phyloP scores from a whole-genome alignment of 2,329 filamentous ascomycete species.

The Chaetoscypha palmicola region DNA sequence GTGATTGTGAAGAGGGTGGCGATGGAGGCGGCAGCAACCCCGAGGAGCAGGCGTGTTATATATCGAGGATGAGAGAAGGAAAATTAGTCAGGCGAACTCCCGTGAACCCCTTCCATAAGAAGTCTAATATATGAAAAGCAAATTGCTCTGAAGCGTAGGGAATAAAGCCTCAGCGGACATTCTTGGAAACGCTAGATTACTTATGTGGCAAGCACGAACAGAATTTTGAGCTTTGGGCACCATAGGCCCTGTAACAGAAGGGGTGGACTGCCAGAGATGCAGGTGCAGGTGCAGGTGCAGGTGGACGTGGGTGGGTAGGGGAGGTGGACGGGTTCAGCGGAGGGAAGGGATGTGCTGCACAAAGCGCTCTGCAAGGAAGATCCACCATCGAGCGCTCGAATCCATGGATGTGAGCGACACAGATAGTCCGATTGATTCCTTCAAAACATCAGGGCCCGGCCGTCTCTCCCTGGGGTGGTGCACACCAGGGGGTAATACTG shows the following conservation, averaged over 20 bases:
- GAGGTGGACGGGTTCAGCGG: too few species aligned
- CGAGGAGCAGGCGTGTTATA: conserved; percentile 15
- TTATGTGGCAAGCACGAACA: conserved; percentile 17
- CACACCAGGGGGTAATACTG: too few species aligned
- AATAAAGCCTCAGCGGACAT: conserved; percentile 10
- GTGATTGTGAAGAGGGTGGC: conserved; percentile 1
- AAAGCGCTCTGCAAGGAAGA: conserved; percentile 22
- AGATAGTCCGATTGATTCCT: too few species aligned
- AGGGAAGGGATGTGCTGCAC: conserved; percentile 7
- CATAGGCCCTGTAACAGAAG: conserved; percentile 20
- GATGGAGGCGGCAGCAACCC: neutral
- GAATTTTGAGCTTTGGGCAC: conserved; percentile 21
- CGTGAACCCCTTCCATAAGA: conserved; percentile 12
- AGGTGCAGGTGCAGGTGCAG: too few species aligned
- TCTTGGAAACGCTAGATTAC: conserved; percentile 18
- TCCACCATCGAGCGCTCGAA: conserved; percentile 22
- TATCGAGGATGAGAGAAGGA: conserved; percentile 6
- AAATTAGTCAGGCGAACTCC: conserved; percentile 6
- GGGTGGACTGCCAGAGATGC: conserved; percentile 14
- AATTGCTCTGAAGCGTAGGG: conserved; percentile 14
- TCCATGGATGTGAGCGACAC: conserved; percentile 20
- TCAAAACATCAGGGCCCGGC: too few species aligned
- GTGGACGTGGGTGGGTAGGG: too few species aligned
- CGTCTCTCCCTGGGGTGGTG: too few species aligned
- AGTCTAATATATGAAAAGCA: conserved; percentile 19